Base-by-base conservation (phyloP, 2,329 filamentous ascomycete species). In the Didymella segeticola region DNA sequence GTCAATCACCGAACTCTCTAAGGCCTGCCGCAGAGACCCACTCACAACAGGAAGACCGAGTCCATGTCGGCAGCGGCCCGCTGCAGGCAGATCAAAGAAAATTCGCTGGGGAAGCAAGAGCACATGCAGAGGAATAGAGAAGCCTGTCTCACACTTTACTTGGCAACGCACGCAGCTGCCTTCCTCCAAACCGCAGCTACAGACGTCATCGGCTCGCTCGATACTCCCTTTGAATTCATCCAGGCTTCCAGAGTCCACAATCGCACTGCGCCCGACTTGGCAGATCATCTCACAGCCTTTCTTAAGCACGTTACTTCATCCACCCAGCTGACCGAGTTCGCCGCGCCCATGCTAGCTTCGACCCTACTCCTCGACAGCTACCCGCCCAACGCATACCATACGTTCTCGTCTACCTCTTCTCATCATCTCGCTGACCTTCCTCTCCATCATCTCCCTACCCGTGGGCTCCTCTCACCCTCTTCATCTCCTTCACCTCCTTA, bases 331-430 rank as follows among this genome's bases (percentile, higher is more conserved):
- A 66, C 39, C 7, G 39, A 64, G 29, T 70, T 68, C 51, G 56
- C 58, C 60, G 59, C 58, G 20, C 60, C 58, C 19, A 53, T 61
- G 11, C 60, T 70, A 22, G 57, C 61, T 9, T 70, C 61, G 11
- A 62, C 56, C 46, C 43, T 70, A 11, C 31, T 70, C 11, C 50
- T 69, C 22, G 59, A 70, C 54, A 62, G 56, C 43, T 69, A 68
- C 41, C 58, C 60, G 36, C 61, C 60, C 30, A 47, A 57, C 41
- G 47, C 51, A 17, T 23, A 39, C 23, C 7, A 14, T 39, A 39
- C 14, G 22, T 39, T 2, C 3, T 27, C 9, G 23, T 5, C 11
- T 12, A 7, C 14, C 19, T 25, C 19, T 3, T 9, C 12, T 12
- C 33, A 31, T n/a, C n/a, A n/a, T n/a, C n/a, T n/a, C n/a, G n/a